Base-by-base conservation (phyloP, 768 basidiomycete species). In the Lactarius deliciosus region DNA sequence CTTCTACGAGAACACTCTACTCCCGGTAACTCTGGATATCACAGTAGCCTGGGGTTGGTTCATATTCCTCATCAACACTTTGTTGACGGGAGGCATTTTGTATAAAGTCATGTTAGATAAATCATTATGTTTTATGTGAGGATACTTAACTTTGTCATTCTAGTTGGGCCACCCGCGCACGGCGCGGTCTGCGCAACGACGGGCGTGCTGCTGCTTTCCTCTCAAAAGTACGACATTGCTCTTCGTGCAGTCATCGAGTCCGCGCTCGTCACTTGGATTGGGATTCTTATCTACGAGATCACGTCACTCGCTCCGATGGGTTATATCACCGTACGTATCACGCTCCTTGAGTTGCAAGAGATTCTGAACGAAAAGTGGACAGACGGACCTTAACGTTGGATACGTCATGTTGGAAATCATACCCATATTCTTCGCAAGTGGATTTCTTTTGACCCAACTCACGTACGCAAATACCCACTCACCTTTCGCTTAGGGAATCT, bases 21-120 rank as follows among this genome's bases (percentile, higher is more conserved):
- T 71, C 15, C 60, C 60, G 5, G 64, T 72, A 40, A 68, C 70
- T 8, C 57, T 71, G 20, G 60, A 71, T 43, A 69, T 74, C 62
- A 68, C 64, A 11, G 70, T 71, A 25, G 72, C 70, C 2, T 74
- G 74, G 74, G 74, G 73, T 16, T 74, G 72, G 72, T 66, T 68
- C 64, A 71, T 72, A 67, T 69, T 74, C 59, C 55, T 53, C 25
- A 63, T 61, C 40, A 73, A 74, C 61, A 71, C 74, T 1, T 16
- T 71, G 32, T 63, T 74, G 45, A 73, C 71, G 0, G 61, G 64
- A 36, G 68, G 68, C 28, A 74, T 74, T 56, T 53, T 73, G 20
- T 61, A 60, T 25, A 71, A 68, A 47, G 70, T 74, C 1, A 28
- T 72, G 74, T 74, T 38, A 50, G 66, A 45, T 16, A n/a, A 57